Evolutionary conservation across 306 rosid genomes (phyloP).

Genomic region (Oemleria cerasiformis): DNA sequence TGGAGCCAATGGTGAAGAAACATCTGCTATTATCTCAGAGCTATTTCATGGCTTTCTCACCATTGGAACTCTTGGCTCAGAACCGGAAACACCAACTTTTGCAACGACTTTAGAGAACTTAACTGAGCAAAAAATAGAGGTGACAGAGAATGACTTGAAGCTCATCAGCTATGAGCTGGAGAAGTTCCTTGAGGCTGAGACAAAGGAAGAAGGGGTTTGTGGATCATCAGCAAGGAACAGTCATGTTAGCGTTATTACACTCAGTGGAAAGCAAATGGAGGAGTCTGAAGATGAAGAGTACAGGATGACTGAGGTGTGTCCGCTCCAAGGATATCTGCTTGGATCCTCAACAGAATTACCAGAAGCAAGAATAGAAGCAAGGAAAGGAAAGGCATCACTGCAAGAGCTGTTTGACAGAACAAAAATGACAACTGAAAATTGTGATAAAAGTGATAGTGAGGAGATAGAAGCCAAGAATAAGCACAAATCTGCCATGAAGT

Average conservation of each 20-base stretch:
- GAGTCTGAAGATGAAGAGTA: constrained; percentile 55
- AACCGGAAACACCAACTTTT: constrained; percentile 78
- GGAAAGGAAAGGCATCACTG: constrained; percentile 59
- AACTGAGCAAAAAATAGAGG: constrained; percentile 38
- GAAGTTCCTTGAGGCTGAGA: constrained; percentile 76
- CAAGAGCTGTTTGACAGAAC: constrained; percentile 65
- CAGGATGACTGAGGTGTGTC: constrained; percentile 56
- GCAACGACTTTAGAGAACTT: constrained; percentile 52
- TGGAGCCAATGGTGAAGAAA: constrained; percentile 38
- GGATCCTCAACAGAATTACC: constrained; percentile 65
- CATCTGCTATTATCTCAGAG: constrained; percentile 45
- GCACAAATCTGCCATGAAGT: constrained; percentile 47
- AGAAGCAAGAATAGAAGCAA: constrained; percentile 43
- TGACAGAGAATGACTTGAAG: constrained; percentile 68
- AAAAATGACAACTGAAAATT: constrained; percentile 39
- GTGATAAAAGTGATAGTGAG: constrained; percentile 31
- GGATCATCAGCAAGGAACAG: constrained; percentile 75
- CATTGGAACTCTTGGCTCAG: constrained; percentile 84
- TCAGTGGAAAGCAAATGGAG: constrained; percentile 51
- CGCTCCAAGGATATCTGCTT: constrained; percentile 84
- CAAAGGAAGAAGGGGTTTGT: constrained; percentile 43
- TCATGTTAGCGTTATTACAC: constrained; percentile 60
- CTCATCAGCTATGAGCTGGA: constrained; percentile 66
- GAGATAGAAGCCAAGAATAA: constrained; percentile 41
- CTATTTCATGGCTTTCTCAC: constrained; percentile 85